Percentiles rank a stretch among this genome's conserved stretches.
These are phyloP conservation scores for Triangularia setosa DNA, from an alignment of 2,329 filamentous ascomycete genomes.

Conservation along the genomic window DNA sequence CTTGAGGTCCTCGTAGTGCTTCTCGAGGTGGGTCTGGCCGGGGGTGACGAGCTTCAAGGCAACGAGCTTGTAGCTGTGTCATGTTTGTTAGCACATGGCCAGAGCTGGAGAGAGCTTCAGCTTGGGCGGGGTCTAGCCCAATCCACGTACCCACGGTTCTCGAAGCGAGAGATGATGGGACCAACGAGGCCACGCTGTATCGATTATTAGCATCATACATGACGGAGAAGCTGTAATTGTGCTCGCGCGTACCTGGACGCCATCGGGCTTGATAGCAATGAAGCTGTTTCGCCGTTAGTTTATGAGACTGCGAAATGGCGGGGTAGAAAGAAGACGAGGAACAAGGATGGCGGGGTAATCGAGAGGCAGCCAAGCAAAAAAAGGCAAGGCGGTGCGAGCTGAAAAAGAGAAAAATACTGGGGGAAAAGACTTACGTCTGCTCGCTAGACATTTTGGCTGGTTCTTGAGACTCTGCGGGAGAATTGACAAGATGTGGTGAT, in stretches of 20 bases:
- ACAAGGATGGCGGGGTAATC: constrained; percentile 23
- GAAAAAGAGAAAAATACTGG: background rate
- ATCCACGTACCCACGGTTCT: constrained; percentile 76
- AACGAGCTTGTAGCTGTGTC: constrained; percentile 85
- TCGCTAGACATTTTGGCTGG: constrained; percentile 66
- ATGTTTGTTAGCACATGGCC: constrained; percentile 13
- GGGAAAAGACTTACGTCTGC: constrained; percentile 68
- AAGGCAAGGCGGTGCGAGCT: constrained; percentile 8
- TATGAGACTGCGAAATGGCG: constrained; percentile 15
- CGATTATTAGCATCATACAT: constrained; percentile 20
- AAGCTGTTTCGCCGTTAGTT: constrained; percentile 59
- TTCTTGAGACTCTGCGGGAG: constrained; percentile 38
- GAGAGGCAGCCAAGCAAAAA: constrained; percentile 18
- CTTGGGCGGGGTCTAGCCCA: background rate
- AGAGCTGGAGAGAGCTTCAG: constrained; percentile 15
- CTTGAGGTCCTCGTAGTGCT: constrained; percentile 91
- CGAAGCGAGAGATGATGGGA: constrained; percentile 96
- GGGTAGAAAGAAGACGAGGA: constrained; percentile 13
- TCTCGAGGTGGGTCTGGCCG: constrained; percentile 92
- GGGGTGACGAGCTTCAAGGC: constrained; percentile 94
- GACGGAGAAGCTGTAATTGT: background rate
- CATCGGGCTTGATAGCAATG: constrained; percentile 99
- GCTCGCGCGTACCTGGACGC: constrained; percentile 77
- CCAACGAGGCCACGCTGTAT: constrained; percentile 89
- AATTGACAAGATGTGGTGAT: constrained; percentile 43